A percentile compares a stretch with the other conserved stretches of the same genome.
phyloP scores from a whole-genome alignment of 495 filamentous ascomycete genomes.

The Neurospora sp. region DNA sequence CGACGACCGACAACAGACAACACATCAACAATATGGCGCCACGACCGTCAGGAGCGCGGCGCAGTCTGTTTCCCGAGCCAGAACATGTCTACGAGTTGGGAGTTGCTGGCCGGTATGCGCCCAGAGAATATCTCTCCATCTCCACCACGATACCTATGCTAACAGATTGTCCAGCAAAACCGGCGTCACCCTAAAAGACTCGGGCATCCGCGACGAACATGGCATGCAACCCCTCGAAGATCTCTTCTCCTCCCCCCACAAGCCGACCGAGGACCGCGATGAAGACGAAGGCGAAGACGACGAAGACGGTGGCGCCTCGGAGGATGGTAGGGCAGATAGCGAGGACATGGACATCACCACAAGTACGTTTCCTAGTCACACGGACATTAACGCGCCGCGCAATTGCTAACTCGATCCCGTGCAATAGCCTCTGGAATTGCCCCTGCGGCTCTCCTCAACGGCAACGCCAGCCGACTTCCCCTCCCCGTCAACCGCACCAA shows the following conservation, averaged over 20 bases:
- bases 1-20: background rate
- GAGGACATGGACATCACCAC: constrained; percentile 34
- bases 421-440: constrained; percentile 18
- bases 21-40: constrained; percentile 21
- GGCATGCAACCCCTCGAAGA: constrained; percentile 78
- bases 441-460: constrained; percentile 21
- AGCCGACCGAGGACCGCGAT: constrained; percentile 5
- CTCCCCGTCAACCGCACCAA: constrained; percentile 33
- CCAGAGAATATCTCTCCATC: background rate
- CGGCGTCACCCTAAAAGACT: constrained; percentile 70
- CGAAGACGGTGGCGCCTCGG: constrained; percentile 5
- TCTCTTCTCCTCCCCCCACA: constrained; percentile 78
- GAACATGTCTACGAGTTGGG: constrained; percentile 41
- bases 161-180: constrained; percentile 47
- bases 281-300: constrained; percentile 5
- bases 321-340: constrained; percentile 19
- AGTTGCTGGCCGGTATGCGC: constrained; percentile 37
- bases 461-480: constrained; percentile 30
- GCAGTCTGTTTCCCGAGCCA: constrained; percentile 23
- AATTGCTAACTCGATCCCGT: background rate
- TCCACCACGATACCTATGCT: background rate
- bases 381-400: background rate
- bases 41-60: constrained; percentile 26
- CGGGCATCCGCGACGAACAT: constrained; percentile 75
- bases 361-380: constrained; percentile 15